Evolutionary conservation across 306 rosid species (phyloP).

Genomic region (Lathyrus aphaca): DNA sequence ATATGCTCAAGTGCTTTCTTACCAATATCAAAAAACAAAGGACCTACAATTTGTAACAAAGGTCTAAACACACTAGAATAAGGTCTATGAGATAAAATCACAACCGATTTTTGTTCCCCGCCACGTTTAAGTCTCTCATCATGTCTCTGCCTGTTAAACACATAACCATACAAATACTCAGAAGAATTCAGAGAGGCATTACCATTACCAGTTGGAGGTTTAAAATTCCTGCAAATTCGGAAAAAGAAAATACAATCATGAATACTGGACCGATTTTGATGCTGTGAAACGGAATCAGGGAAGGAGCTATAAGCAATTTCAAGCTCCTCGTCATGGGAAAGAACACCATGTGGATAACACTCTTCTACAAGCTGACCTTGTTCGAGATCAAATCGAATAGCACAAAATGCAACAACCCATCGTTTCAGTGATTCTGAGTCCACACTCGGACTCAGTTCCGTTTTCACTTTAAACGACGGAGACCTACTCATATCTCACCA

Average conservation of each 20-base stretch:
- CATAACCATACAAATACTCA: constrained; percentile 83
- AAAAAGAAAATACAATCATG: constrained; percentile 92
- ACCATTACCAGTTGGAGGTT: constrained; percentile 40
- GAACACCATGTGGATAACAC: constrained; percentile 78
- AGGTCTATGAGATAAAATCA: constrained; percentile 73
- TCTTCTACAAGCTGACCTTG: constrained; percentile 96
- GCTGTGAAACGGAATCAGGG: constrained; percentile 87
- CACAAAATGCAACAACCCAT: constrained; percentile 85
- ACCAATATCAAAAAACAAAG: constrained; percentile 85
- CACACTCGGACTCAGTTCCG: constrained; percentile 70
- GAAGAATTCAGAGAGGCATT: constrained; percentile 32
- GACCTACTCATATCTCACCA: constrained; percentile 74
- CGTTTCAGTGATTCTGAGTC: constrained; percentile 66
- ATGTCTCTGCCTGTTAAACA: constrained; percentile 91
- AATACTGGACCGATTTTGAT: constrained; percentile 82
- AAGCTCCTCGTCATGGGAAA: constrained; percentile 81
- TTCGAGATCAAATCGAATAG: constrained; percentile 85
- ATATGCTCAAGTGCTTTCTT: constrained; percentile 91
- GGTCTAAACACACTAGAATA: constrained; percentile 86
- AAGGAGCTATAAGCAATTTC: constrained; percentile 82
- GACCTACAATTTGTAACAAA: constrained; percentile 90
- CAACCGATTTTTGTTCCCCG: constrained; percentile 98
- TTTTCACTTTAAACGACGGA: constrained; percentile 69
- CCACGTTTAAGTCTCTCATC: constrained; percentile 94
- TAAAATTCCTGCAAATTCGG: constrained; percentile 55